phyloP scores from a whole-genome alignment of 176 grass and related monocot genomes.

The Avena atlantica region DNA sequence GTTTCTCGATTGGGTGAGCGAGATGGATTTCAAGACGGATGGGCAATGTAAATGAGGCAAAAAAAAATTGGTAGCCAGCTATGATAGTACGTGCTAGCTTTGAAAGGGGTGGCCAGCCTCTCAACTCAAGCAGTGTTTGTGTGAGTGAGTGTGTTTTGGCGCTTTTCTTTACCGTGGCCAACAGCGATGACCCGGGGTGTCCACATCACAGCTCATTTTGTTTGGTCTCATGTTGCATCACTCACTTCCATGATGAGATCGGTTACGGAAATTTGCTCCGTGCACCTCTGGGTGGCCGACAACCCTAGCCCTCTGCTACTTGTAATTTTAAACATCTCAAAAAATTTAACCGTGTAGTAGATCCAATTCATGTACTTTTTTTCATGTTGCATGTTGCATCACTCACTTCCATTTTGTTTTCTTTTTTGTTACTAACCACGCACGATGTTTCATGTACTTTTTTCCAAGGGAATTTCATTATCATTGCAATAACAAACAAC shows the following conservation, averaged over 20 bases:
- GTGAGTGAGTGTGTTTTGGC: conserved; percentile 15
- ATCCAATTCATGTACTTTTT: no score
- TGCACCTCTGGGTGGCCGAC: no score
- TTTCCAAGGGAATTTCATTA: no score
- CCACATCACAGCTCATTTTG: conserved; percentile 70
- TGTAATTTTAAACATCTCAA: no score
- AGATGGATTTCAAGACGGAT: conserved; percentile 50
- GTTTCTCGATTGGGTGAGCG: conserved; percentile 48
- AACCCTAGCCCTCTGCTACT: no score
- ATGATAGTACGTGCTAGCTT: background rate
- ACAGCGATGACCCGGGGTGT: conserved; percentile 33
- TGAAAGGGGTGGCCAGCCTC: conserved; percentile 35
- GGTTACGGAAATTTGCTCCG: no score
- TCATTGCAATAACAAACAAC: no score
- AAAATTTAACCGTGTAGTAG: no score
- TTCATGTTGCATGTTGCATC: no score
- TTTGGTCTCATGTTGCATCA: conserved; percentile 94
- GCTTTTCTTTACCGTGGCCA: conserved; percentile 35
- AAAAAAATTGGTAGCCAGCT: conserved; percentile 39
- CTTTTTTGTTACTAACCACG: no score
- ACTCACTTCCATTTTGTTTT: no score
- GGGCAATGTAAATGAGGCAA: conserved; percentile 49
- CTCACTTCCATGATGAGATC: conserved; percentile 37
- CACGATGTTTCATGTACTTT: no score
- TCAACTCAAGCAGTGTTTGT: conserved; percentile 30